These are phyloP conservation scores for Micractinium sp. DNA, from an alignment of 139 green algal genomes.

Conservation along the genomic window DNA sequence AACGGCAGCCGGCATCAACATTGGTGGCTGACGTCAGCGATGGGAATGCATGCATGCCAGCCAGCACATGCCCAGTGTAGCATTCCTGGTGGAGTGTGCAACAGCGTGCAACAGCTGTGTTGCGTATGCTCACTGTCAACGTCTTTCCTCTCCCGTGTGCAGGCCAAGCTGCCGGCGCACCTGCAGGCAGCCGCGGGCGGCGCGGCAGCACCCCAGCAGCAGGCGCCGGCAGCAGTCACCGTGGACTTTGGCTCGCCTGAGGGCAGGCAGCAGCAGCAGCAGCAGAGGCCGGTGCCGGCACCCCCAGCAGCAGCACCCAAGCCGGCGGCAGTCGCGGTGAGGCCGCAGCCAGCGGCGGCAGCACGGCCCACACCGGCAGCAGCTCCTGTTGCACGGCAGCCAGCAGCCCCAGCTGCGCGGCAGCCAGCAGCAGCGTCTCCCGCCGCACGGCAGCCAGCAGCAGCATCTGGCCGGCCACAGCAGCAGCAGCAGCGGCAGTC, in stretches of 20 bases:
- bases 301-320: background rate
- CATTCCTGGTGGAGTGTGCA: background rate
- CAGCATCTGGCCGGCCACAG: background rate
- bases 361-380: background rate
- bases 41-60: no score
- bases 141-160: background rate
- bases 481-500: background rate
- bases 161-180: conserved; percentile 9
- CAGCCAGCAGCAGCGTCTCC: background rate
- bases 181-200: background rate
- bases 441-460: background rate
- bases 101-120: background rate
- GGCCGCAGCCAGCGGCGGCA: background rate
- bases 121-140: no score
- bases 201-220: background rate
- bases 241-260: conserved; percentile 15
- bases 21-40: background rate
- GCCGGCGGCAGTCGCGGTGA: background rate
- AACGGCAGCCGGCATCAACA: background rate
- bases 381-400: background rate
- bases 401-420: background rate
- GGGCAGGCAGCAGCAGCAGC: background rate
- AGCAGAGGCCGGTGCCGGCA: background rate
- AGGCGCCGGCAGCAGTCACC: background rate
- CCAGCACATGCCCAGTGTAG: no score